Conservation (phyloP, 2,329 filamentous ascomycete species). For the Xylaria sp. region DNA sequence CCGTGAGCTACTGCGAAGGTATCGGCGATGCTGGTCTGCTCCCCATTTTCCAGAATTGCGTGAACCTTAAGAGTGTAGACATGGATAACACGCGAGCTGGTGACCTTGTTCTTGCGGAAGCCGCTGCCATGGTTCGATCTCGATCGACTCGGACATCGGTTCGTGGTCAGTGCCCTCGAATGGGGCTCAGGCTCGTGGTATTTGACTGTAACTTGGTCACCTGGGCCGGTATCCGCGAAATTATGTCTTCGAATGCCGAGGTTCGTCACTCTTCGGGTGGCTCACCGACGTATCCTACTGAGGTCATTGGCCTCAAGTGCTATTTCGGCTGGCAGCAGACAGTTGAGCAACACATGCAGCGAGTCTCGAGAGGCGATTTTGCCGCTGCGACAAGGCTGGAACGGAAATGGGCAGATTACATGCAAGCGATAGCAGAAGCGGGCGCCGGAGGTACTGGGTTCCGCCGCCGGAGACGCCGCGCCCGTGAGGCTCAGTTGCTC, state of each 20-base stretch:
- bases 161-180: conserved; percentile 56
- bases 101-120: conserved; percentile 86
- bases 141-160: conserved; percentile 63
- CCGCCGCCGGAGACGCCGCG: conserved; percentile 77
- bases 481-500: conserved; percentile 81
- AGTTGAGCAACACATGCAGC: conserved; percentile 91
- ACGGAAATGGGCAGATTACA: conserved; percentile 91
- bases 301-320: conserved; percentile 89
- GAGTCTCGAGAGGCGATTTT: conserved; percentile 82
- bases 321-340: conserved; percentile 97
- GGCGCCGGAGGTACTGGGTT: conserved; percentile 73
- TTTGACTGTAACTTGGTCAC: conserved; percentile 94
- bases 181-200: conserved; percentile 80
- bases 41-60: conserved; percentile 80
- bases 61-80: conserved; percentile 75
- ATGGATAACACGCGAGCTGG: conserved; percentile 95
- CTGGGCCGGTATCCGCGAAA: conserved; percentile 89
- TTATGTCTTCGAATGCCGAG: conserved; percentile 86
- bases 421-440: conserved; percentile 90
- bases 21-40: conserved; percentile 87
- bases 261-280: conserved; percentile 63
- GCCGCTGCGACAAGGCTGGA: conserved; percentile 81
- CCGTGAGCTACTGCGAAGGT: conserved; percentile 89
- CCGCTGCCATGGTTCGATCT: conserved; percentile 79
- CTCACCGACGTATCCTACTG: conserved; percentile 71